Conservation (phyloP, 1,284 basidiomycete species). For the Irpex sp. region DNA sequence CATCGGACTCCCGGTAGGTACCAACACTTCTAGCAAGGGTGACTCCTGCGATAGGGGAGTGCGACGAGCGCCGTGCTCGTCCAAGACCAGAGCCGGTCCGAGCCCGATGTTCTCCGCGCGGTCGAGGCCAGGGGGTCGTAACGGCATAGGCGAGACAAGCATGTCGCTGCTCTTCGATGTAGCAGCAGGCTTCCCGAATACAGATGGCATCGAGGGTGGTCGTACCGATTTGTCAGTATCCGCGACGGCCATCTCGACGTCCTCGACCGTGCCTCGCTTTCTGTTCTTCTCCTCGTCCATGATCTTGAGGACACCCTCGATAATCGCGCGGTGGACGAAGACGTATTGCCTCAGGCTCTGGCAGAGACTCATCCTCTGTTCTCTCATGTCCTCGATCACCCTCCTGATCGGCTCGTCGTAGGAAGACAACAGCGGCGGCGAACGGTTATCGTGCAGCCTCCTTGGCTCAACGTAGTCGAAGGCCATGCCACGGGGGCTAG, state of each 20-base stretch:
- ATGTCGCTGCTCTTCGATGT: not conserved
- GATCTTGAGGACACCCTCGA: constrained; percentile 75
- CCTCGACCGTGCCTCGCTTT: constrained; percentile 18
- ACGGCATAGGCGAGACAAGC: not conserved
- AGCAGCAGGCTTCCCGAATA: not conserved
- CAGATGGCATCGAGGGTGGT: not conserved
- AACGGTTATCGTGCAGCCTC: constrained; percentile 45
- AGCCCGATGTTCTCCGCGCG: constrained; percentile 2
- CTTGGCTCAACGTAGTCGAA: constrained; percentile 23
- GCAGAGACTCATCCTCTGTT: constrained; percentile 88
- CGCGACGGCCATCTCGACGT: not conserved
- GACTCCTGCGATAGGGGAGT: not conserved
- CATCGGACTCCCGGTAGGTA: constrained; percentile 11
- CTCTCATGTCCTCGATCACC: constrained; percentile 83
- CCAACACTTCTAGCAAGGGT: constrained; percentile 5
- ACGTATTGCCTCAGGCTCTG: constrained; percentile 87
- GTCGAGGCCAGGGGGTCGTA: not conserved
- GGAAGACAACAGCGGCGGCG: constrained; percentile 55
- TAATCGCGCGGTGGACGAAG: constrained; percentile 82
- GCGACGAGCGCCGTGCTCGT: not conserved
- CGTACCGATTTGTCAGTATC: not conserved
- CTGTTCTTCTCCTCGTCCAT: constrained; percentile 64
- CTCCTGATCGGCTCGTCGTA: constrained; percentile 71
- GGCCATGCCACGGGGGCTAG: constrained; percentile 5
- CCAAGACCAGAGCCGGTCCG: constrained; percentile 10